These are phyloP conservation scores for Radiomyces spectabilis DNA, from an alignment of 192 early-diverging fungal species.

Conservation along the genomic window DNA sequence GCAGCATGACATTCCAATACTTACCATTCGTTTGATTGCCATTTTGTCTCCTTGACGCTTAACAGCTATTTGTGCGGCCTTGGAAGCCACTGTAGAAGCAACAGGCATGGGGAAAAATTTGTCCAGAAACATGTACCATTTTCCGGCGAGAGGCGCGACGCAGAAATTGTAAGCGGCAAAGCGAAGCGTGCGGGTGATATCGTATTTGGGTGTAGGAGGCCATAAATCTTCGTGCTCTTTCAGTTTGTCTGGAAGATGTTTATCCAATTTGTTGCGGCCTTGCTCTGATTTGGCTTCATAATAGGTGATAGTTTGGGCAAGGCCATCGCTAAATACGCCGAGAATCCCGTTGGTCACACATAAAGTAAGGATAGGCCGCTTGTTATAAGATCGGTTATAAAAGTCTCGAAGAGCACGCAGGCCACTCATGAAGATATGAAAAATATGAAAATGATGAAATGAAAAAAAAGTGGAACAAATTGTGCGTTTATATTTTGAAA, in stretches of 20 bases:
- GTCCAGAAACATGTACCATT: constrained; percentile 66
- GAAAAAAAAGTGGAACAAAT: too few species aligned
- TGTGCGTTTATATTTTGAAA: too few species aligned
- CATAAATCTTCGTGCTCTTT: background rate
- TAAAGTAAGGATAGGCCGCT: constrained; percentile 55
- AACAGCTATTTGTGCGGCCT: background rate
- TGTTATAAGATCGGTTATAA: too few species aligned
- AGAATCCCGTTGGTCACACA: constrained; percentile 59
- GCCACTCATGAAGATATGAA: too few species aligned
- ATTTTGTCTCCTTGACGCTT: constrained; percentile 9
- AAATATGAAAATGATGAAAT: too few species aligned
- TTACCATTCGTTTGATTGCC: constrained; percentile 43
- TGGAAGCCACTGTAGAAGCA: background rate
- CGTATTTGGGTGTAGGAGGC: constrained; percentile 12
- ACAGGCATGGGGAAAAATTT: constrained; percentile 45
- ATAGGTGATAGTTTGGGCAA: constrained; percentile 51
- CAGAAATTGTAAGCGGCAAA: constrained; percentile 63
- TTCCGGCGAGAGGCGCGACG: constrained; percentile 60
- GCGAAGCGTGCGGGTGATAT: constrained; percentile 41
- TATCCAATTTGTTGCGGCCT: constrained; percentile 2
- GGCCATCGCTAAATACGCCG: constrained; percentile 52
- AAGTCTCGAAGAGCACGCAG: too few species aligned
- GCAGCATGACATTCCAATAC: too few species aligned
- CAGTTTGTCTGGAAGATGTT: constrained; percentile 3
- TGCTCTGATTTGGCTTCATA: constrained; percentile 13